Evolutionary conservation across 768 basidiomycete species (phyloP), one percentile per base, ranked within the genome.

Genomic region (Suillus spraguei): DNA sequence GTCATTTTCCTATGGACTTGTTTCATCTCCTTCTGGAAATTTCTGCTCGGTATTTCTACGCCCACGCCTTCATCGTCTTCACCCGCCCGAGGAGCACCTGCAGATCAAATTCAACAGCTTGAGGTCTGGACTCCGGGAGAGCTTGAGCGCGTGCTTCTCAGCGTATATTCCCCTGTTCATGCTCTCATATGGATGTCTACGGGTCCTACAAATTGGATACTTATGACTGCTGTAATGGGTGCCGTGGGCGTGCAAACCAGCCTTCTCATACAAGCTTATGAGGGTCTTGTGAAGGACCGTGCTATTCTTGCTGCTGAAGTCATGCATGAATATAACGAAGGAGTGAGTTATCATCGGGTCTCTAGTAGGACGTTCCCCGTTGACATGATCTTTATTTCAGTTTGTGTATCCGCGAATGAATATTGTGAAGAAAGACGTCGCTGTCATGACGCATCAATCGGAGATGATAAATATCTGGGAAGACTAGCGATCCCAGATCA

Each of bases 381-480:
- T n/a, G 22, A 14, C 41, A 20, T n/a, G 39, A 4, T 28, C 59
- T n/a, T 61, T 36, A 36, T 41, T 14, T 32, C 62, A 95, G 92
- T 95, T 92, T 71, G 93, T 95, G 4, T 85, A 90, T 68, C 94
- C 93, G n/a, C 85, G 88, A 64, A 74, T 92, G 64, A 88, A 91
- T 69, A 89, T 89, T 8, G 80, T 94, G 24, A 85, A 90, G 36
- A 85, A 81, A 63, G 93, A 95, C 66, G 91, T 86, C 1, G 87
- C 89, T 4, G 89, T 92, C 33, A 93, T 92, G 92, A 95, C 93
- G 3, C 87, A 93, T 73, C 82, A 95, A 70, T 85, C 90, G 1
- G 93, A 95, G 80, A 82, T 92, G 65, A 83, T 91, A 10, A 81
- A 84, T 66, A 67, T 84, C 36, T 86, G 82, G 83, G 83, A 86